These are phyloP conservation scores for Globisporangium apiculatum DNA, from an alignment of 352 stramenopile genomes.

Conservation along the genomic window DNA sequence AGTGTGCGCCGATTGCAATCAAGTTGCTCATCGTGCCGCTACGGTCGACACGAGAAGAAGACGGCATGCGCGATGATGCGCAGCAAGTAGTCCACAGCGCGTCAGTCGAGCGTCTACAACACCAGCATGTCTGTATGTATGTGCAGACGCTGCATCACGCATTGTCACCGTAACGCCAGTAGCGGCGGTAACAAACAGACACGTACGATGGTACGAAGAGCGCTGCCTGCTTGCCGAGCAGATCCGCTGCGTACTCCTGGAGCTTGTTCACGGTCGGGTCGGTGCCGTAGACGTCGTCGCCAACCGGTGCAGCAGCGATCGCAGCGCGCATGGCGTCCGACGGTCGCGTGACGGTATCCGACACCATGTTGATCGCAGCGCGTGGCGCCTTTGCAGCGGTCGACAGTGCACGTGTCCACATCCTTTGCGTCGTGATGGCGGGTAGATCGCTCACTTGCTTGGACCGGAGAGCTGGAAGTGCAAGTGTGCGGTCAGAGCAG, in stretches of 20 bases:
- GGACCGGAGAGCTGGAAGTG: no score
- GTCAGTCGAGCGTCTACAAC: background rate
- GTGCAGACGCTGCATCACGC: no score
- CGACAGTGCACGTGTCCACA: constrained; percentile 10
- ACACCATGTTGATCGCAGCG: constrained; percentile 88
- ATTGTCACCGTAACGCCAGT: no score
- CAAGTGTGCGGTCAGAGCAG: no score
- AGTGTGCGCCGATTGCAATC: constrained; percentile 92
- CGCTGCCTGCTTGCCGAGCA: constrained; percentile 92
- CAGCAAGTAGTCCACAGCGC: no score
- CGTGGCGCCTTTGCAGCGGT: background rate
- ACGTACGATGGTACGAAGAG: constrained; percentile 94
- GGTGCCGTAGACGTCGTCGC: constrained; percentile 67
- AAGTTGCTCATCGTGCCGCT: constrained; percentile 98
- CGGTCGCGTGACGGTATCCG: constrained; percentile 95
- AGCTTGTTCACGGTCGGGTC: constrained; percentile 94
- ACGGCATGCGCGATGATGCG: no score
- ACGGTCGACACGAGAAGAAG: background rate
- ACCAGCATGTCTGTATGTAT: background rate
- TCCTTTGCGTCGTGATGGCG: background rate
- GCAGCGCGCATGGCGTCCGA: constrained; percentile 88
- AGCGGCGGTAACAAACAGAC: background rate
- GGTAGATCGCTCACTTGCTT: background rate
- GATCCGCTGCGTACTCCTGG: constrained; percentile 85
- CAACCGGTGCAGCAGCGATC: constrained; percentile 74